Conservation (phyloP, 208 protist species). For the Sergeia podlipaevii region DNA sequence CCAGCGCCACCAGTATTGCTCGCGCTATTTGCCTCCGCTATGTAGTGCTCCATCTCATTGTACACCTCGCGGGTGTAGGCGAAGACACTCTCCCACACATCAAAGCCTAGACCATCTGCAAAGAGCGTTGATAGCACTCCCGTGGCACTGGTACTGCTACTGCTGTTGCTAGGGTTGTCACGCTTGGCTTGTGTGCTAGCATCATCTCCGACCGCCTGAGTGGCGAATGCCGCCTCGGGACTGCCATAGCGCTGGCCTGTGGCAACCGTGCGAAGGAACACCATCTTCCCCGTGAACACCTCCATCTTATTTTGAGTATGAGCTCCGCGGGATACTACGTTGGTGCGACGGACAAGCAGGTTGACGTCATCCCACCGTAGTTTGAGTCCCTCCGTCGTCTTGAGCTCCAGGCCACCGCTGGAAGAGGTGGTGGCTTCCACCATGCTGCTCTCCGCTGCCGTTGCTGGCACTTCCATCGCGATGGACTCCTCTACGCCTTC, state of each 20-base stretch:
- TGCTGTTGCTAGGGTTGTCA: neutral
- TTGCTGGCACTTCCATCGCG: neutral
- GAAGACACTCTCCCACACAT: constrained; percentile 53
- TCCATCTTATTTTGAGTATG: constrained; percentile 41
- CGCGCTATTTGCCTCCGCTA: constrained; percentile 14
- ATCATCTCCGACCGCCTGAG: constrained; percentile 28
- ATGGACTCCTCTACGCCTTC: constrained; percentile 17
- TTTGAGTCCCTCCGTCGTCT: constrained; percentile 50
- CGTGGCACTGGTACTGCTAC: neutral
- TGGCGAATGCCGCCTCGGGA: constrained; percentile 27
- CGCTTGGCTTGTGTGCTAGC: no score
- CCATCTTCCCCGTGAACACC: constrained; percentile 77
- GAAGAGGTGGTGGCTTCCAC: neutral
- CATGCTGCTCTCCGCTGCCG: neutral
- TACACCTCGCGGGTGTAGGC: constrained; percentile 46
- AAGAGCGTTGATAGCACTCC: constrained; percentile 28
- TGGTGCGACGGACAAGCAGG: constrained; percentile 42
- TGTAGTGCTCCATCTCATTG: constrained; percentile 65
- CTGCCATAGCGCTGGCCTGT: constrained; percentile 56
- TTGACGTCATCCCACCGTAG: constrained; percentile 65
- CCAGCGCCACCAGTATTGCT: neutral
- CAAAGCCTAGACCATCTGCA: constrained; percentile 31
- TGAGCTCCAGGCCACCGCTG: constrained; percentile 1
- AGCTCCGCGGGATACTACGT: constrained; percentile 7
- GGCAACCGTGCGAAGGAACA: constrained; percentile 62